Evolutionary conservation across 2,329 filamentous ascomycete species (phyloP).

Genomic region (Beauveria rudraprayagi): DNA sequence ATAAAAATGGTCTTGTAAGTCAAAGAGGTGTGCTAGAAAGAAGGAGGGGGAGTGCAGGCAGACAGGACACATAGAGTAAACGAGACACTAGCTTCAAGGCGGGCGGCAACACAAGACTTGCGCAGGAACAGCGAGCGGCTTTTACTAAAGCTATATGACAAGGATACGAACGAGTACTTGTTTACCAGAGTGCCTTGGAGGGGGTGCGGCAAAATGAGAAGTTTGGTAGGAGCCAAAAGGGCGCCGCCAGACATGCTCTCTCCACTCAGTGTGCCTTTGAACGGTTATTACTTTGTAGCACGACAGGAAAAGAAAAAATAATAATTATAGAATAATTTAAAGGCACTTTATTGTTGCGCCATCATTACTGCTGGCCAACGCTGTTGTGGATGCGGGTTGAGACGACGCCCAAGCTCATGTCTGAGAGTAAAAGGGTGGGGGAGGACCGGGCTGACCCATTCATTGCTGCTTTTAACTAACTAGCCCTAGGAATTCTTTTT

Average conservation of each 20-base stretch:
- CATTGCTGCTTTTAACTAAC: background rate
- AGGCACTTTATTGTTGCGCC: background rate
- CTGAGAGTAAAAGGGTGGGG: constrained; percentile 10
- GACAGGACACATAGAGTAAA: background rate
- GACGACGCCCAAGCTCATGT: constrained; percentile 11
- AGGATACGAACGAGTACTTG: background rate
- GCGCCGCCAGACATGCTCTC: background rate
- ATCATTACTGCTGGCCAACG: background rate
- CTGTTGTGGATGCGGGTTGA: constrained; percentile 7
- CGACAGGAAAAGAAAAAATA: background rate
- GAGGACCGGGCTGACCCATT: constrained; percentile 6
- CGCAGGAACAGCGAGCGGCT: constrained; percentile 1
- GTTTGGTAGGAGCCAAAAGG: background rate
- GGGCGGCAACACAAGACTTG: background rate
- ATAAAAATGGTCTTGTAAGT: constrained; percentile 2
- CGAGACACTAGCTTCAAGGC: background rate
- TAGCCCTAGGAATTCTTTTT: background rate
- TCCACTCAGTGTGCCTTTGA: background rate
- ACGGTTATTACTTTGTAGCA: background rate
- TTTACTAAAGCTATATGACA: background rate
- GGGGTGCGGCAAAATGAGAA: constrained; percentile 1
- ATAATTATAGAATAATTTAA: background rate
- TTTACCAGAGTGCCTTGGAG: background rate
- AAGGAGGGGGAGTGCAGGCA: constrained; percentile 6
- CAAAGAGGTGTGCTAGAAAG: background rate